These are phyloP conservation scores for Tolypocladium amazonense DNA, from an alignment of 2,329 filamentous ascomycete genomes.

Conservation along the genomic window DNA sequence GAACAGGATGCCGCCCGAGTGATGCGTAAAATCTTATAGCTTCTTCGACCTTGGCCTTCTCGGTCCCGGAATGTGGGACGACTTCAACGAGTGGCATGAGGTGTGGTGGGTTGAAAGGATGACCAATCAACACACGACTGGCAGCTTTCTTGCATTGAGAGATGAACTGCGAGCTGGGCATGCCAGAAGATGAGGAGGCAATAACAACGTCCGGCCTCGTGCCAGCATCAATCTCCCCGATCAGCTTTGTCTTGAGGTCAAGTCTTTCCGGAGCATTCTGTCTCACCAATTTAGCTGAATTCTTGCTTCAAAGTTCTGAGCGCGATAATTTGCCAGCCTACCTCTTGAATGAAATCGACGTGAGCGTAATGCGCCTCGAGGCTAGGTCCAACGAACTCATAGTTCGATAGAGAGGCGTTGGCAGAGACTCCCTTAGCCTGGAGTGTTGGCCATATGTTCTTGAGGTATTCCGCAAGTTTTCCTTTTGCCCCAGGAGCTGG, in stretches of 20 bases:
- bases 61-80: slow-evolving; percentile 23
- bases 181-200: slow-evolving; percentile 26
- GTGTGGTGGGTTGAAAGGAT: slow-evolving; percentile 38
- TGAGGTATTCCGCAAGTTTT: slow-evolving; percentile 10
- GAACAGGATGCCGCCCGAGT: background rate
- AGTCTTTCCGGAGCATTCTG: slow-evolving; percentile 27
- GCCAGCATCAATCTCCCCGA: slow-evolving; percentile 20
- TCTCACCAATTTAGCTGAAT: background rate
- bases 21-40: background rate
- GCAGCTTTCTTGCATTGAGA: slow-evolving; percentile 10
- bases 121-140: slow-evolving; percentile 28
- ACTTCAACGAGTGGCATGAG: slow-evolving; percentile 36
- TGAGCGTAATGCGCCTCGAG: slow-evolving; percentile 3
- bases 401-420: slow-evolving; percentile 1
- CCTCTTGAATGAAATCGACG: slow-evolving; percentile 24
- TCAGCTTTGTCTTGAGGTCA: slow-evolving; percentile 25
- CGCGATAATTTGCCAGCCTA: background rate
- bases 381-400: slow-evolving; percentile 1
- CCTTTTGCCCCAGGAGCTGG: slow-evolving; percentile 22
- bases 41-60: background rate
- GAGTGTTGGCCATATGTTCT: slow-evolving; percentile 4
- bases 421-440: background rate
- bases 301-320: no score
- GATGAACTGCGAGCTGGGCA: slow-evolving; percentile 12
- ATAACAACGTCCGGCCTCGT: slow-evolving; percentile 22